Conservation (phyloP, 352 stramenopile species). For the Sclerospora graminicola region DNA sequence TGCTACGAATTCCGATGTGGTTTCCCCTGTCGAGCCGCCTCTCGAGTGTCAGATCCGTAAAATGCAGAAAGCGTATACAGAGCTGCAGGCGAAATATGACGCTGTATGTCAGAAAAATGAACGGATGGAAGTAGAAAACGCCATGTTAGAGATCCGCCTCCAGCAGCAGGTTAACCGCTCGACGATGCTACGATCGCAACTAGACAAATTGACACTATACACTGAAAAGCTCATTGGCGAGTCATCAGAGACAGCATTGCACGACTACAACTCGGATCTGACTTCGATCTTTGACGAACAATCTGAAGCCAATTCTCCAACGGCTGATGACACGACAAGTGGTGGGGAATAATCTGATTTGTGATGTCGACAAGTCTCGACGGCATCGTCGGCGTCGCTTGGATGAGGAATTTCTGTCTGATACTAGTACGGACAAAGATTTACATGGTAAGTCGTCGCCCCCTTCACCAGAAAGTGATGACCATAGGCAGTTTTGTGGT, state of each 20-base stretch:
- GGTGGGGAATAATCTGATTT: conserved; percentile 33
- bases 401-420: conserved; percentile 51
- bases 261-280: conserved; percentile 39
- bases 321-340: conserved; percentile 24
- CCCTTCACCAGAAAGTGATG: conserved; percentile 13
- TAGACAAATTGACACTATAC: conserved; percentile 65
- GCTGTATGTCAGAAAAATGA: conserved; percentile 29
- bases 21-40: conserved; percentile 8
- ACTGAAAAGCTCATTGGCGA: conserved; percentile 51
- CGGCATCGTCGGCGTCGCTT: conserved; percentile 21
- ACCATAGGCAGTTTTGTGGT: conserved; percentile 21
- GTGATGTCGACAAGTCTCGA: conserved; percentile 27
- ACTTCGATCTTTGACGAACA: conserved; percentile 41
- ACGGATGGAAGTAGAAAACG: conserved; percentile 47
- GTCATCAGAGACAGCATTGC: conserved; percentile 38
- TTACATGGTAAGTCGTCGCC: conserved; percentile 25
- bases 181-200: conserved; percentile 47
- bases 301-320: conserved; percentile 29
- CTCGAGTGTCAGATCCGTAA: conserved; percentile 40
- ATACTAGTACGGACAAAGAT: conserved; percentile 38
- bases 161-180: conserved; percentile 55
- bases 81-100: conserved; percentile 53
- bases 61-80: conserved; percentile 35
- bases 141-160: conserved; percentile 50
- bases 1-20: conserved; percentile 14